Evolutionary conservation across 768 basidiomycete genomes (phyloP).

Genomic region (Lentinus brumalis): DNA sequence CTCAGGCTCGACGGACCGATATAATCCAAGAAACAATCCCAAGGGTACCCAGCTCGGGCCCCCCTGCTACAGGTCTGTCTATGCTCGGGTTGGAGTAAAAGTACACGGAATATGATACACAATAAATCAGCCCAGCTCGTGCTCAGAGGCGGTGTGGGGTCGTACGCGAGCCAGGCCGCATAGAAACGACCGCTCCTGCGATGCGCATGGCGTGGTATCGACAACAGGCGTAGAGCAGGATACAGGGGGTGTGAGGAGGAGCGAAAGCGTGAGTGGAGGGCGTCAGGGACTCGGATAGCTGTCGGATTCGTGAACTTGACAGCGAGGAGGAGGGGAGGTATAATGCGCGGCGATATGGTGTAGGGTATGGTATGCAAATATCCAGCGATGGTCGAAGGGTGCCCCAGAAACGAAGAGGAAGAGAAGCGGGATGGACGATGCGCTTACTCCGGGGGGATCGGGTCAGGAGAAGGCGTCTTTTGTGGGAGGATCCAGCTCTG

Average conservation of each 20-base stretch:
- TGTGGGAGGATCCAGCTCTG: slow-evolving; percentile 36
- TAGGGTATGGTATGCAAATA: neutral
- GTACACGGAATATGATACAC: slow-evolving; percentile 11
- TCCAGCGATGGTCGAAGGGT: neutral
- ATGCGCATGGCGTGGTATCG: neutral
- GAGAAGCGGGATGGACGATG: neutral
- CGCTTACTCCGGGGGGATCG: neutral
- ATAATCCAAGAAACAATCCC: too few species aligned
- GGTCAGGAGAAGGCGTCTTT: slow-evolving; percentile 15
- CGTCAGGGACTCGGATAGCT: too few species aligned
- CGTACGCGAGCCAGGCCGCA: neutral
- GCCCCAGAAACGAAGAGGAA: too few species aligned
- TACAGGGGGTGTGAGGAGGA: neutral
- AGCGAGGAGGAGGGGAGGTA: neutral
- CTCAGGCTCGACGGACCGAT: too few species aligned
- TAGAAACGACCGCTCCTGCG: neutral
- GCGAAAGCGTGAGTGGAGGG: neutral
- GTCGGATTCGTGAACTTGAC: neutral
- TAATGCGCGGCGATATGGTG: neutral
- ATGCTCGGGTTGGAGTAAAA: neutral
- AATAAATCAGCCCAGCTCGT: slow-evolving; percentile 13
- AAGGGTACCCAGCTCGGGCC: too few species aligned
- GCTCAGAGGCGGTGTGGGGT: neutral
- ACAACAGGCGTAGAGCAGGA: neutral
- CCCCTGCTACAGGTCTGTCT: neutral